Evolutionary conservation across 257 asterid species (phyloP).

Genomic region (Ballota nigra): DNA sequence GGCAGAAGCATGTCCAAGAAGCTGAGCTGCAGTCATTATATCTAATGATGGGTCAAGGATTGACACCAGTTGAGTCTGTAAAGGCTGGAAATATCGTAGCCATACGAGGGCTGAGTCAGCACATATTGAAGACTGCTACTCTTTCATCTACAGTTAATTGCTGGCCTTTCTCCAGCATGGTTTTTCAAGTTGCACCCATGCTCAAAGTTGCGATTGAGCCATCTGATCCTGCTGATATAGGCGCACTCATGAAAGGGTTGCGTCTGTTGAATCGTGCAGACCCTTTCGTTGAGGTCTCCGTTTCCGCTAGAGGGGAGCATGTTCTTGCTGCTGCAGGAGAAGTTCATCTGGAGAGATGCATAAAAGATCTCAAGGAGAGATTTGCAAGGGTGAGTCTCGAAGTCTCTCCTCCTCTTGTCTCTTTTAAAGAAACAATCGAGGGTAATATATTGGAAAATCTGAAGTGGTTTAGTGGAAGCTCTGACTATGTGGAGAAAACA

Average conservation of each 20-base stretch:
- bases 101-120: conserved; percentile 88
- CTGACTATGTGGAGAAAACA: conserved; percentile 73
- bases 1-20: conserved; percentile 85
- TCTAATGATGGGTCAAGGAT: conserved; percentile 94
- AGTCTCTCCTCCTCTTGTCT: conserved; percentile 92
- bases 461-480: conserved; percentile 48
- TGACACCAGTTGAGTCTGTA: conserved; percentile 72
- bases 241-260: conserved; percentile 75
- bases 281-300: conserved; percentile 89
- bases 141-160: conserved; percentile 72
- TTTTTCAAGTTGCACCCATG: conserved; percentile 88
- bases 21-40: conserved; percentile 72
- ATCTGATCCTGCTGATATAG: conserved; percentile 89
- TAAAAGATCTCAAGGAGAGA: conserved; percentile 83
- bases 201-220: conserved; percentile 96
- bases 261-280: conserved; percentile 89
- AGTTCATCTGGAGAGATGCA: conserved; percentile 94
- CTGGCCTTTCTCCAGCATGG: conserved; percentile 97
- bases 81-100: conserved; percentile 87
- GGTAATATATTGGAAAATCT: conserved; percentile 62
- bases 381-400: conserved; percentile 80
- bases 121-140: conserved; percentile 90
- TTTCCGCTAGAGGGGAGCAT: conserved; percentile 88
- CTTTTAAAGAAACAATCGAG: conserved; percentile 87
- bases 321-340: conserved; percentile 98